phyloP scores from a whole-genome alignment of 2,329 filamentous ascomycete species.

The Colletotrichum kahawae region DNA sequence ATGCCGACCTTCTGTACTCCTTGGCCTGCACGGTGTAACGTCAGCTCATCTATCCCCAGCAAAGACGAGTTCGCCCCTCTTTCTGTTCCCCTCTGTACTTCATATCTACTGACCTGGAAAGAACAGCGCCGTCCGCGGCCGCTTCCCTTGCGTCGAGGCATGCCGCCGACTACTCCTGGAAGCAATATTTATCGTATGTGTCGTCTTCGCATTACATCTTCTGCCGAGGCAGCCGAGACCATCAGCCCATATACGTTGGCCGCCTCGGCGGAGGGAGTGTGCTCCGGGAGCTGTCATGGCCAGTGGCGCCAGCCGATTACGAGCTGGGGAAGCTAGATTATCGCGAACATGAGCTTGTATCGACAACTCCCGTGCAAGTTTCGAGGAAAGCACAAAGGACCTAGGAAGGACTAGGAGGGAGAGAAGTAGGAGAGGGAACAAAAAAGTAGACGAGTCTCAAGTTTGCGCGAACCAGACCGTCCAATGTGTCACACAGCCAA shows the following conservation, averaged over 20 bases:
- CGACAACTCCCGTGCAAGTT: not conserved
- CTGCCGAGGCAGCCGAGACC: constrained; percentile 15
- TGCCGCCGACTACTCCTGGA: constrained; percentile 22
- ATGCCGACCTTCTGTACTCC: constrained; percentile 90
- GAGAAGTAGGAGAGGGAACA: not conserved
- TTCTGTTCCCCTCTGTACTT: not conserved
- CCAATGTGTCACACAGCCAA: constrained; percentile 1
- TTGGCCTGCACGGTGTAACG: constrained; percentile 62
- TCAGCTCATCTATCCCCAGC: not conserved
- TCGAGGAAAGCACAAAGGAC: not conserved
- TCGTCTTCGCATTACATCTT: not conserved
- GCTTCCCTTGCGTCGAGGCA: constrained; percentile 36
- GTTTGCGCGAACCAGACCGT: not conserved
- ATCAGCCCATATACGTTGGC: constrained; percentile 5
- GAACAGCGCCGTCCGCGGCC: constrained; percentile 63
- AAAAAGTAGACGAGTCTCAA: not conserved
- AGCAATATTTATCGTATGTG: constrained; percentile 23
- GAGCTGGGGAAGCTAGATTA: constrained; percentile 18
- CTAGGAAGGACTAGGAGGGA: not conserved
- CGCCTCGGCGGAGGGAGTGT: constrained; percentile 14
- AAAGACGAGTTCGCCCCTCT: not conserved
- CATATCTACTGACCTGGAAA: constrained; percentile 53
- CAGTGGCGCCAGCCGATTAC: constrained; percentile 18
- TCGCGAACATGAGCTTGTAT: constrained; percentile 12
- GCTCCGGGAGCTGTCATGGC: constrained; percentile 22